These are phyloP conservation scores for Gyromitra esculenta DNA, from an alignment of 2,329 filamentous ascomycete species.

Conservation along the genomic window DNA sequence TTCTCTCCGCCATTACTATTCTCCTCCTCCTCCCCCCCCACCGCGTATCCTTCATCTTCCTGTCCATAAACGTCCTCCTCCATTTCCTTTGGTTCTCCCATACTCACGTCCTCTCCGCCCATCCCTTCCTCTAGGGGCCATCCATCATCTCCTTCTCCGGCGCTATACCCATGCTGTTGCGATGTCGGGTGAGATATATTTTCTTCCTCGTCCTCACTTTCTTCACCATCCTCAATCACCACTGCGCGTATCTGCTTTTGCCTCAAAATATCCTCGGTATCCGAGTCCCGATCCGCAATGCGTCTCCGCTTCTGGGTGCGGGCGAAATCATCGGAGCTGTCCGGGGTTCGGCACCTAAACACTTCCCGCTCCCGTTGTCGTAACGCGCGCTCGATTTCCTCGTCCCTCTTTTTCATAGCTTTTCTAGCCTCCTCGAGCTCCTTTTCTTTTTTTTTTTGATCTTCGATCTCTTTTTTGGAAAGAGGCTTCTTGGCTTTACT, in stretches of 20 bases:
- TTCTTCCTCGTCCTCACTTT: background rate
- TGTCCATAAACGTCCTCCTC: too few species aligned
- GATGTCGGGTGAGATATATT: background rate
- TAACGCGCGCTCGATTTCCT: constrained; percentile 29
- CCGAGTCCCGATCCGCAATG: background rate
- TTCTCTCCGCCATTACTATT: background rate
- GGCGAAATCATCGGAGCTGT: background rate
- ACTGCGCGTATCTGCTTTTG: constrained; percentile 10
- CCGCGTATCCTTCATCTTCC: background rate
- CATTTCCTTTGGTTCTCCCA: background rate
- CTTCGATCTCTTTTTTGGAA: background rate
- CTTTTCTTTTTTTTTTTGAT: background rate
- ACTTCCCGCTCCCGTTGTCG: background rate
- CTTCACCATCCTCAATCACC: background rate
- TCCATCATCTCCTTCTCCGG: background rate
- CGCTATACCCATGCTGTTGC: background rate
- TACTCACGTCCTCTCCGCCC: background rate
- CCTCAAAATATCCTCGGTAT: background rate
- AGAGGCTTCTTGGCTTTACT: constrained; percentile 1
- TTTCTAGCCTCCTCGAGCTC: background rate
- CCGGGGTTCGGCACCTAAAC: constrained; percentile 3
- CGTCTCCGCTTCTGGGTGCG: background rate
- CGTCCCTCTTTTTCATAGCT: constrained; percentile 10
- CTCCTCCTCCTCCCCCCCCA: background rate
- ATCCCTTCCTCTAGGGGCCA: background rate